Percentiles rank a stretch among this genome's conserved stretches.
Evolutionary conservation across 257 asterid genomes (phyloP).

Genomic region (Salvia hispanica): DNA sequence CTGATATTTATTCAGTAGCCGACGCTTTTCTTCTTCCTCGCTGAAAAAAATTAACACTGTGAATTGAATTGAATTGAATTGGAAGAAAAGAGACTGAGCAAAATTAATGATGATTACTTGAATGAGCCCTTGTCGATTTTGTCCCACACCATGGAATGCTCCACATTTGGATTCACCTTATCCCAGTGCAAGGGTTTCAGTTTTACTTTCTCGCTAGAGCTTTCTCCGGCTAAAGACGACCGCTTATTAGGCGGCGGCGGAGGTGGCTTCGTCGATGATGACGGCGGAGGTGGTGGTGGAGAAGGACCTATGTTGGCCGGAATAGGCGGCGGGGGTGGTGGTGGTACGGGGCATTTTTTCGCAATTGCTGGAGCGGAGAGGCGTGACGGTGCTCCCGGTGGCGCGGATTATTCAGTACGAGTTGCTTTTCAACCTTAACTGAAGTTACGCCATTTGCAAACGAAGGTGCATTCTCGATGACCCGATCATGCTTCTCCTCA

Average conservation of each 20-base stretch:
- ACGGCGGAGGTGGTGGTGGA: conserved; percentile 54
- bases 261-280: conserved; percentile 29
- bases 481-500: conserved; percentile 33
- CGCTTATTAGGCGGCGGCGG: conserved; percentile 38
- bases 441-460: conserved; percentile 18
- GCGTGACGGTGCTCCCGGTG: conserved; percentile 21
- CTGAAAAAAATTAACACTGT: too few relatives aligned
- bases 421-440: conserved; percentile 39
- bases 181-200: conserved; percentile 94
- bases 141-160: conserved; percentile 97
- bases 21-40: too few relatives aligned
- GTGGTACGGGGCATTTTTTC: conserved; percentile 36
- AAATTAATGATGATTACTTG: conserved; percentile 51
- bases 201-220: conserved; percentile 52
- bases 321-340: conserved; percentile 46
- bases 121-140: conserved; percentile 87
- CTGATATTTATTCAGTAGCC: too few relatives aligned
- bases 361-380: conserved; percentile 26
- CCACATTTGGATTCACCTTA: conserved; percentile 73
- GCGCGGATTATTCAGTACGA: conserved; percentile 31
- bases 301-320: conserved; percentile 34
- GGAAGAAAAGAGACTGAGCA: too few relatives aligned
- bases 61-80: too few relatives aligned
- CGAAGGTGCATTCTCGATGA: conserved; percentile 26
- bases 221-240: conserved; percentile 39